A percentile compares a stretch with the other conserved stretches of the same genome.
Conservation (phyloP, 495 filamentous ascomycete genomes). For the Lasiosphaeris hirsuta region DNA sequence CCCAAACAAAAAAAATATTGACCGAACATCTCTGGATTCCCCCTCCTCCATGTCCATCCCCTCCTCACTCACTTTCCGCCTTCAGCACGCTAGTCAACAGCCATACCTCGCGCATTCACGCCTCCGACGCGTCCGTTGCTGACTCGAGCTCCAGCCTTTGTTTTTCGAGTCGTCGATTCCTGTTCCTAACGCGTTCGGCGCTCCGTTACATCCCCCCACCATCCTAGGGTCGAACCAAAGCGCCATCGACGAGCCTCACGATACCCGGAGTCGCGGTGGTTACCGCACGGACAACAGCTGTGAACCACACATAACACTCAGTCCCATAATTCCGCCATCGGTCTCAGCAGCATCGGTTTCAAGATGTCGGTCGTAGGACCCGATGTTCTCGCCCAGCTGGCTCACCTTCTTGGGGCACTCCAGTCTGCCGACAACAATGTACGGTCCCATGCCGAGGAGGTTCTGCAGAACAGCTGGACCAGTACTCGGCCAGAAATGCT, state of each 20-base stretch:
- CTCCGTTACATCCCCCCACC: slow-evolving; percentile 1
- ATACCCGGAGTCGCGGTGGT: neutral
- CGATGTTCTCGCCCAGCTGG: slow-evolving; percentile 77
- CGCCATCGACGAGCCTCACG: neutral
- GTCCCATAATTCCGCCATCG: neutral
- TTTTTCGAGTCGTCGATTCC: neutral
- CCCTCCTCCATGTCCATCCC: slow-evolving; percentile 2
- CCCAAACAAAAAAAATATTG: slow-evolving; percentile 29
- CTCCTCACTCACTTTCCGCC: slow-evolving; percentile 1
- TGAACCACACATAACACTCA: neutral
- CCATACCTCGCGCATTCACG: neutral
- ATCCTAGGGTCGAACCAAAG: neutral
- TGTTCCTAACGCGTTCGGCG: slow-evolving; percentile 10
- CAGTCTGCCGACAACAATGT: slow-evolving; percentile 85
- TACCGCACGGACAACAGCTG: neutral
- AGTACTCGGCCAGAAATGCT: slow-evolving; percentile 74
- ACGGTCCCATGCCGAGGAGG: slow-evolving; percentile 82
- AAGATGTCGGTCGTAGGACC: slow-evolving; percentile 80
- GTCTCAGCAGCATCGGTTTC: slow-evolving; percentile 8
- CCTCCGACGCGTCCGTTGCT: slow-evolving; percentile 1
- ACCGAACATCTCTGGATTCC: slow-evolving; percentile 10
- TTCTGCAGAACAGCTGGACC: slow-evolving; percentile 86
- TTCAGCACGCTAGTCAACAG: slow-evolving; percentile 9
- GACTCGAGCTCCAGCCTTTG: neutral
- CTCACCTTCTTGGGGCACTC: slow-evolving; percentile 78